Evolutionary conservation across 306 rosid species (phyloP), one percentile per base, ranked within the genome.

Genomic region (Lathyrus oleraceus): DNA sequence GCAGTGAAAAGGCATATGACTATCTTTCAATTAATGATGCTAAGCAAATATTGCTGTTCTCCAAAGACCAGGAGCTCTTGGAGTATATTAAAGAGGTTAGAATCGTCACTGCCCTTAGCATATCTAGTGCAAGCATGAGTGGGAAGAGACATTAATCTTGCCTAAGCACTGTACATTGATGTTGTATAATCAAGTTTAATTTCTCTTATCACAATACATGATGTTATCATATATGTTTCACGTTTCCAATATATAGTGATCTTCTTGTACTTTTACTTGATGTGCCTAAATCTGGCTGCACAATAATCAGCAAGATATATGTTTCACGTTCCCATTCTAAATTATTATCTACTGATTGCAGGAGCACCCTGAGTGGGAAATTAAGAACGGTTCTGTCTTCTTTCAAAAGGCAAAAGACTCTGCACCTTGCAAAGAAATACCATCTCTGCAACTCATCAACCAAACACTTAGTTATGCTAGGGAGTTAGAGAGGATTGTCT

Each of bases 401-500:
- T 87, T 91, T 85, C 97, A 89, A 69, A 91, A 86, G 83, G 96
- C 92, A 15, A 94, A 91, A 81, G 99, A 91, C 32, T 83, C 95
- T 19, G 85, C 95, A 43, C 99, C 99, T 13, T 87, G 96, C 95
- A 94, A 91, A 87, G 99, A 91, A 76, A 94, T 94, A 48, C 99
- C 97, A 38, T 94, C 96, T 32, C 83, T 94, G 76, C 99, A 91
- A 74, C 95, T 94, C 57, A 94, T 94, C 88, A 94, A 94, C 84
- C 97, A 94, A 81, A 94, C 99, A 0, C 99, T 91, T 47, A 94
- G 99, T 73, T 94, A 91, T 47, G 97, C 99, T 15, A 86, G 99
- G 82, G 99, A 94, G 85, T 87, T 94, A 86, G 99, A 94, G 96
- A 85, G 99, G 84, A 94, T 94, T 79, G 97, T 94, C 74, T 91